Evolutionary conservation across 116 monocot species (phyloP), one percentile per base, ranked within the genome.

Genomic region (Iris pallida): DNA sequence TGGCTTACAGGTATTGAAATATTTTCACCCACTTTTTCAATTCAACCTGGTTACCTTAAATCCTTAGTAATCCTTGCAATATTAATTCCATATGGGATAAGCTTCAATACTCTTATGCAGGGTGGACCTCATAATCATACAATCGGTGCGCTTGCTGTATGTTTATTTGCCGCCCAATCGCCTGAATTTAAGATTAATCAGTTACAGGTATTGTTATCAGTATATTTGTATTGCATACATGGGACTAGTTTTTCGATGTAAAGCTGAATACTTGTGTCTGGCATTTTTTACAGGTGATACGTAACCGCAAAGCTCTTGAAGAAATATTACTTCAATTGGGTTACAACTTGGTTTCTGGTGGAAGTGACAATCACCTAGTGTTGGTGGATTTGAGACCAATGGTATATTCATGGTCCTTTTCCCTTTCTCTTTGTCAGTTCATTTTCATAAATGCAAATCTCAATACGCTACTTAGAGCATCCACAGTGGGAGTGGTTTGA

Each of bases 61-160:
- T 30, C 30, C 30, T 30, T 30, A 30, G 30, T 3, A 30, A 3
- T 30, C 30, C 30, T 30, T 30, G 30, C 30, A 30, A 30, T 30
- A 30, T 30, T 30, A 30, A 30, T 30, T 30, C 0, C 30, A 30
- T 30, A 30, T 30, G 30, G 30, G 16, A 45, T 16, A 46, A 48
- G 12, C 49, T 11, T 66, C 30, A 7, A 52, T 53, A 5, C 19
- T 65, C 41, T 66, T 66, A 7, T 75, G 71, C 71, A 86, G 75
- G 85, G 85, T 41, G 86, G 86, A 42, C 86, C 86, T 47, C 86
- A 82, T 45, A 86, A 82, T 69, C 79, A 86, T 69, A 79, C 79
- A 20, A 81, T 82, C 62, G 86, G 72, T 14, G 86, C 78, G 6
- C 72, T 81, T 75, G 86, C 86, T 7, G 75, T 86, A 41, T 75